Conservation (phyloP, 768 basidiomycete genomes). For the Pulveroboletus ravenelii region DNA sequence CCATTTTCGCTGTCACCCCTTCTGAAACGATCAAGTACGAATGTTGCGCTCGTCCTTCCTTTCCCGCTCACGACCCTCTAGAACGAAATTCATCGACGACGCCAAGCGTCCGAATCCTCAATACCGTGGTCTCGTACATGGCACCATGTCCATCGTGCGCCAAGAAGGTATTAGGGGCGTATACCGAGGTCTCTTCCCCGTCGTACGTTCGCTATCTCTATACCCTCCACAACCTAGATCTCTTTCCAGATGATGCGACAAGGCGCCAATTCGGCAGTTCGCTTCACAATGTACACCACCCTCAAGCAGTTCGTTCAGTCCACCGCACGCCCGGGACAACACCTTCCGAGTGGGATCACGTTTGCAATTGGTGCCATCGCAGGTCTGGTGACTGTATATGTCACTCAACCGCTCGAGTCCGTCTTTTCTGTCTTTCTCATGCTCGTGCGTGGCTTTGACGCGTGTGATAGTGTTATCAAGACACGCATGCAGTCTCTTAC, state of each 20-base stretch:
- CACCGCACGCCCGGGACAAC: constrained; percentile 74
- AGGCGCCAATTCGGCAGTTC: constrained; percentile 94
- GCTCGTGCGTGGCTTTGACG: background rate
- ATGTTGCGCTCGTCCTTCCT: background rate
- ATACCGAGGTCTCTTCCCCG: constrained; percentile 90
- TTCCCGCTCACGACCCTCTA: constrained; percentile 28
- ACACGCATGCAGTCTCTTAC: constrained; percentile 95
- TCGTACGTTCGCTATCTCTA: constrained; percentile 50
- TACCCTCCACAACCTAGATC: background rate
- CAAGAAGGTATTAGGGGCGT: constrained; percentile 83
- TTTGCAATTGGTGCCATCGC: constrained; percentile 94
- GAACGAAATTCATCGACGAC: constrained; percentile 97
- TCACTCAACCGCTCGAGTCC: constrained; percentile 81
- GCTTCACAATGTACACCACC: constrained; percentile 93
- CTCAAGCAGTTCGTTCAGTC: constrained; percentile 92
- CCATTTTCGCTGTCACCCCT: constrained; percentile 91
- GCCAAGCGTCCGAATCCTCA: constrained; percentile 79
- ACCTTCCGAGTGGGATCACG: constrained; percentile 80
- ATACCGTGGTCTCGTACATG: constrained; percentile 85
- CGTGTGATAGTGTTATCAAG: constrained; percentile 74
- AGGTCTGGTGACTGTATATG: constrained; percentile 91
- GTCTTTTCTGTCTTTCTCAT: constrained; percentile 19
- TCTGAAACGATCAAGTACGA: constrained; percentile 97
- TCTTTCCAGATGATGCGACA: constrained; percentile 84
- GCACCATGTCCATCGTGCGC: constrained; percentile 70